phyloP scores from a whole-genome alignment of 2,329 filamentous ascomycete species.

The Epichloe gansuensis region DNA sequence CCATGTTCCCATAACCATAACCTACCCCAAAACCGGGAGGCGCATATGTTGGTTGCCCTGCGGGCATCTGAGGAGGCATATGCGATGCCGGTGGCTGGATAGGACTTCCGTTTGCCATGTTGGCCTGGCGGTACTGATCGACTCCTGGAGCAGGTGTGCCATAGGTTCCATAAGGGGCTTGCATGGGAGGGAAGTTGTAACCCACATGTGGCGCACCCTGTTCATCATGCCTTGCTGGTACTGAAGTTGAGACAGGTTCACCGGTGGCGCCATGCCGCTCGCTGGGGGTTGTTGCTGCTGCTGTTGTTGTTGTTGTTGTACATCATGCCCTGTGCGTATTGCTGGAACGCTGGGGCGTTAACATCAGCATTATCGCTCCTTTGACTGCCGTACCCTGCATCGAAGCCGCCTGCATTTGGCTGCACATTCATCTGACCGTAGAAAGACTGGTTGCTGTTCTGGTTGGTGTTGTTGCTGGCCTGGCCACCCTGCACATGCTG shows the following conservation, averaged over 20 bases:
- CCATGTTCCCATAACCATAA: constrained; percentile 35
- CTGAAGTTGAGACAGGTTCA: constrained; percentile 42
- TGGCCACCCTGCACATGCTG: constrained; percentile 29
- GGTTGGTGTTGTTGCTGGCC: constrained; percentile 8
- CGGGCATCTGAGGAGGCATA: constrained; percentile 27
- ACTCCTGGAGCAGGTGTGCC: constrained; percentile 33
- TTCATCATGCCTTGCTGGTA: constrained; percentile 48
- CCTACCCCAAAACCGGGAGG: constrained; percentile 39
- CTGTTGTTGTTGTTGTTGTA: constrained; percentile 24
- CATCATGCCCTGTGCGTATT: constrained; percentile 40
- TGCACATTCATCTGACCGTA: constrained; percentile 37
- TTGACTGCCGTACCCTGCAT: constrained; percentile 39
- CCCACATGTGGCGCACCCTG: constrained; percentile 40
- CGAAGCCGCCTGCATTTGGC: constrained; percentile 31
- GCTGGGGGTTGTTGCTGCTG: too few species aligned
- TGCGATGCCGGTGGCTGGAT: constrained; percentile 32
- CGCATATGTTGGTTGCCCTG: constrained; percentile 31
- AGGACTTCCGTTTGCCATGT: constrained; percentile 38
- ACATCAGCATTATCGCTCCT: constrained; percentile 41
- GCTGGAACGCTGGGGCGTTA: constrained; percentile 35
- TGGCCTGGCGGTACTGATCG: constrained; percentile 45
- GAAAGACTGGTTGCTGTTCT: constrained; percentile 34
- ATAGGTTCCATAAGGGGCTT: constrained; percentile 42
- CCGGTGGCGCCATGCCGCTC: constrained; percentile 32
- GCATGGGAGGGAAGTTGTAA: constrained; percentile 46